These are phyloP conservation scores for Rhizophlyctis rosea DNA, from an alignment of 192 early-diverging fungal genomes.

Conservation along the genomic window DNA sequence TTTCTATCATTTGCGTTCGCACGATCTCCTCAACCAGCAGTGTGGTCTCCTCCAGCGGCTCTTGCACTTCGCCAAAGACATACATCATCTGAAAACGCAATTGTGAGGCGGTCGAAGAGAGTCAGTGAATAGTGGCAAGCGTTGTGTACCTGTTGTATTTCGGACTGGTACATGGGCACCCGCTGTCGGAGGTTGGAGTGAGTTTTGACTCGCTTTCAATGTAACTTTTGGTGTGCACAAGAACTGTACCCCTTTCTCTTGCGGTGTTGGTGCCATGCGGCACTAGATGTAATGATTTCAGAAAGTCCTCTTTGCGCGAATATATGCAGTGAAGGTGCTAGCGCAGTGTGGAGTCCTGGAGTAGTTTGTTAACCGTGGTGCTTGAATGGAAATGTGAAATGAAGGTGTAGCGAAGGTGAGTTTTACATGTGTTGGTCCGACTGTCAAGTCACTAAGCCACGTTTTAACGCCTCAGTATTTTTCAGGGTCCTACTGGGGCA, in stretches of 20 bases:
- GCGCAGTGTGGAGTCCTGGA: not conserved
- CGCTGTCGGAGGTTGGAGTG: constrained; percentile 2
- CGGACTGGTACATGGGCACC: constrained; percentile 22
- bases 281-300: not conserved
- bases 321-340: not conserved
- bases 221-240: not conserved
- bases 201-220: not conserved
- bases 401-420: too few species aligned
- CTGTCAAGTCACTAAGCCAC: too few species aligned
- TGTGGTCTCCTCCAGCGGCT: constrained; percentile 84
- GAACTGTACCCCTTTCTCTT: too few species aligned
- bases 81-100: constrained; percentile 88
- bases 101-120: not conserved
- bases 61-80: constrained; percentile 92
- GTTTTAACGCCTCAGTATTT: too few species aligned
- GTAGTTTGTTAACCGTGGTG: not conserved
- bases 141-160: constrained; percentile 22
- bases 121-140: not conserved
- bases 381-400: too few species aligned
- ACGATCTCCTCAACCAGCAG: constrained; percentile 95
- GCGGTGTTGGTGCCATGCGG: too few species aligned
- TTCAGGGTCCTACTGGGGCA: too few species aligned
- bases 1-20: constrained; percentile 89
- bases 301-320: not conserved
- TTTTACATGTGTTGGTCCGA: too few species aligned